Evolutionary conservation across 495 filamentous ascomycete genomes (phyloP).

Genomic region (Hyaloscypha variabilis): DNA sequence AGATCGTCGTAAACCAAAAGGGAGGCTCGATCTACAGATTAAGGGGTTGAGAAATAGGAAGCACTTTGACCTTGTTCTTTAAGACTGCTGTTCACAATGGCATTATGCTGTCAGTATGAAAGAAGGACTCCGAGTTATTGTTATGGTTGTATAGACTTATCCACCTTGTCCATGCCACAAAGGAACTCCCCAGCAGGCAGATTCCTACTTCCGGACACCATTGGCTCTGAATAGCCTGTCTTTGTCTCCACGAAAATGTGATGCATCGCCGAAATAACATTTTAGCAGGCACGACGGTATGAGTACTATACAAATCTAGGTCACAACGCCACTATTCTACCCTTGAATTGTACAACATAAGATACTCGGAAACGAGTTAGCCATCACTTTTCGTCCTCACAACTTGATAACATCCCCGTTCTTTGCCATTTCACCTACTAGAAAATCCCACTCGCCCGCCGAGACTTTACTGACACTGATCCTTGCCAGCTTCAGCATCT

Average conservation of each 20-base stretch:
- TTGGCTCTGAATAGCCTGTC: not conserved
- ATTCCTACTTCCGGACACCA: not conserved
- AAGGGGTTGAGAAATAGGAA: too few relatives aligned
- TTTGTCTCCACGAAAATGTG: not conserved
- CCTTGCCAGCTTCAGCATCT: slow-evolving; percentile 76
- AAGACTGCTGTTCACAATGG: too few relatives aligned
- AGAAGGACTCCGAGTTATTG: not conserved
- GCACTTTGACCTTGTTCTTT: too few relatives aligned
- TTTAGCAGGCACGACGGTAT: not conserved
- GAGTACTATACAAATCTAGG: too few relatives aligned
- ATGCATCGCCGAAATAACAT: not conserved
- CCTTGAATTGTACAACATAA: not conserved
- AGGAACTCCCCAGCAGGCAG: not conserved
- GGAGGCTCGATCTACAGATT: too few relatives aligned
- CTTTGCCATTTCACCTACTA: slow-evolving; percentile 58
- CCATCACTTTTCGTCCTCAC: not conserved
- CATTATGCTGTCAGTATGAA: not conserved
- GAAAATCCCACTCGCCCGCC: slow-evolving; percentile 76
- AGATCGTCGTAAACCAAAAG: too few relatives aligned
- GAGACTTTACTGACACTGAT: slow-evolving; percentile 84
- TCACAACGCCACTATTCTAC: not conserved
- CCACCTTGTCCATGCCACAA: not conserved
- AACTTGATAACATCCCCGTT: slow-evolving; percentile 28
- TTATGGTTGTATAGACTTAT: not conserved
- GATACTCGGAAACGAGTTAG: not conserved